Conservation (phyloP, 495 filamentous ascomycete species). For the Aspergillus sclerotiicarbonarius region DNA sequence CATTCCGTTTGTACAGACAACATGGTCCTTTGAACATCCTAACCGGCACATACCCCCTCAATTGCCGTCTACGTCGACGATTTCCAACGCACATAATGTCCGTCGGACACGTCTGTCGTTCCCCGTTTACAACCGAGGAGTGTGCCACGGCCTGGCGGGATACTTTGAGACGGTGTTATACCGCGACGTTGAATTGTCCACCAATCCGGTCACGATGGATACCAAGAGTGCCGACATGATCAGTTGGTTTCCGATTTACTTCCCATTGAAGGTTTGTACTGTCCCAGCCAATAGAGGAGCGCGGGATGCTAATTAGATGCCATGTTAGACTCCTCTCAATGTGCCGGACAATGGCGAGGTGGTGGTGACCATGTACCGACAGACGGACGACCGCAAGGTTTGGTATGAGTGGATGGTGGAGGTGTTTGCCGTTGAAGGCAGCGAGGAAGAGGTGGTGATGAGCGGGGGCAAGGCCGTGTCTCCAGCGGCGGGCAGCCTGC, state of each 20-base stretch:
- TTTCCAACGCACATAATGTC: constrained; percentile 82
- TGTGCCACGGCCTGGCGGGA: constrained; percentile 86
- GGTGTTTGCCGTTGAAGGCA: constrained; percentile 58
- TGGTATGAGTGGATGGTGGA: constrained; percentile 99
- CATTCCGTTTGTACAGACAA: constrained; percentile 39
- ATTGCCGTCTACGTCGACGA: constrained; percentile 30
- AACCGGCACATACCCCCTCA: constrained; percentile 41
- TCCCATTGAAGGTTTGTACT: constrained; percentile 79
- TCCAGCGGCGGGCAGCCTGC: constrained; percentile 27
- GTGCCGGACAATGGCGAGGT: constrained; percentile 81
- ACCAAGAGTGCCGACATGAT: constrained; percentile 94
- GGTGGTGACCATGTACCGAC: constrained; percentile 88
- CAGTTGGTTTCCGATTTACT: constrained; percentile 98
- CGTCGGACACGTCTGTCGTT: constrained; percentile 74
- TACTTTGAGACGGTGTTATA: constrained; percentile 97
- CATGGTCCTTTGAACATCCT: constrained; percentile 51
- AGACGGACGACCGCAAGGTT: constrained; percentile 91
- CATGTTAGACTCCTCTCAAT: constrained; percentile 73
- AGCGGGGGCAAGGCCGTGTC: constrained; percentile 34
- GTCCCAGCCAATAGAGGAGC: not conserved
- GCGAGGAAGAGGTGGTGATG: constrained; percentile 25
- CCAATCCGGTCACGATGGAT: constrained; percentile 88
- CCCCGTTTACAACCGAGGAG: constrained; percentile 67
- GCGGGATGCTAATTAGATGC: constrained; percentile 12
- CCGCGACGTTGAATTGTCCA: constrained; percentile 79